Evolutionary conservation across 1,284 basidiomycete genomes (phyloP), one percentile per base, ranked within the genome.

Genomic region (Pholiota adiposa): DNA sequence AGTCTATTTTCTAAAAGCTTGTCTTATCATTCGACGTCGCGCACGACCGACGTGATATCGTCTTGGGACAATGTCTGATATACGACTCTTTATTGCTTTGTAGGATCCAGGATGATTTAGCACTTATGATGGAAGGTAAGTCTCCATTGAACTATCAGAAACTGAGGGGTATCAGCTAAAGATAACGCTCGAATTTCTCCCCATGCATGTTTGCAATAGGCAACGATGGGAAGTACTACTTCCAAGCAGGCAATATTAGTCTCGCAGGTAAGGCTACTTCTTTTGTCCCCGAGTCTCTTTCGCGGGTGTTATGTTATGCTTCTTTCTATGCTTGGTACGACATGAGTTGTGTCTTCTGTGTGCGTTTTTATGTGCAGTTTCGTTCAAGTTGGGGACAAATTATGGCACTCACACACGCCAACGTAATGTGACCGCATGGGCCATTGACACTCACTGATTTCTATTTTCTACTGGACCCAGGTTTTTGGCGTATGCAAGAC

Each of bases 401-500:
- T 38, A 43, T 23, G n/a, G n/a, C 21, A 46, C 44, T 46, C 44
- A 23, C 23, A 46, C 44, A 27, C 44, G 23, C 44, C 21, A 56
- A 59, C 55, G 57, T 58, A 60, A 56, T 51, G 21, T 60, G 55
- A 62, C 59, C 63, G 27, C 60, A 59, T 60, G 58, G 58, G 48
- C 43, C 57, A 51, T 46, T 54, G 44, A 43, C 53, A 50, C 40
- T 25, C 29, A 31, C 46, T 53, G 31, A 59, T 51, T 61, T 33
- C 25, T 23, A 46, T 46, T 51, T 40, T 46, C 29, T 46, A 27
- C 36, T 49, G n/a, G 48, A 59, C 43, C 54, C 64, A 90, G 90
- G 92, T 7, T 88, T 84, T 64, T 94, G 92, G 92, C 79, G 91
- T 21, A 79, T 93, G 71, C 69, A 82, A 59, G 91, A 93, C 73